Evolutionary conservation across 768 basidiomycete genomes (phyloP), one percentile per base, ranked within the genome.

Genomic region (Termitomyces sp.): DNA sequence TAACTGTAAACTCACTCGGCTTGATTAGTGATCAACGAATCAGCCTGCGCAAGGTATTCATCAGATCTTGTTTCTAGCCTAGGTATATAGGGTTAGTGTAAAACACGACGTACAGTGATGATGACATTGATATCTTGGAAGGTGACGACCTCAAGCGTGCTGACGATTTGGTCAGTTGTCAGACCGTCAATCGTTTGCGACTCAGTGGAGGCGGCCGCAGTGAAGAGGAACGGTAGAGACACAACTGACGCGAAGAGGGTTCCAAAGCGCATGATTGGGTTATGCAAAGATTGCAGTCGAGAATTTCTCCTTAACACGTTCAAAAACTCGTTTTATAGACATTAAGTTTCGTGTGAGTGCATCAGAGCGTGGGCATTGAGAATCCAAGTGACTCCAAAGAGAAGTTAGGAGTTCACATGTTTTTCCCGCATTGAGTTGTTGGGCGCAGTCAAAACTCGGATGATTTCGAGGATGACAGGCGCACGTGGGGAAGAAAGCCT

Each of bases 101-200:
- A 3, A 47, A 12, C 24, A 20, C 76, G 22, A 37, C 56, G 12
- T 57, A 79, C 79, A 51, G 76, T 75, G 56, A 79, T 71, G 43
- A 68, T 67, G 5, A 69, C 73, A 56, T 74, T 72, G 57, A 80
- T 74, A 43, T 72, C 56, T 44, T 67, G 68, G 48, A 80, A 76
- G 32, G 79, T 67, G 26, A 76, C 76, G 27, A 80, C 47, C 18
- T 70, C 66, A 13, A 80, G 59, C 8, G 69, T 61, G 57, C 78
- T 74, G 59, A 79, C 73, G 61, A 80, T 70, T 42, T 75, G 67
- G n/a, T 73, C 76, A 56, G 76, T 68, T 30, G 57, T 42, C 51
- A 68, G 26, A 30, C 64, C 66, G 5, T 59, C 67, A 26, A 69
- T 51, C n/a, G 66, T 62, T 8, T 63, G 57, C 16, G 50, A 55